phyloP scores from a whole-genome alignment of 768 basidiomycete genomes.

The Russula foetens region DNA sequence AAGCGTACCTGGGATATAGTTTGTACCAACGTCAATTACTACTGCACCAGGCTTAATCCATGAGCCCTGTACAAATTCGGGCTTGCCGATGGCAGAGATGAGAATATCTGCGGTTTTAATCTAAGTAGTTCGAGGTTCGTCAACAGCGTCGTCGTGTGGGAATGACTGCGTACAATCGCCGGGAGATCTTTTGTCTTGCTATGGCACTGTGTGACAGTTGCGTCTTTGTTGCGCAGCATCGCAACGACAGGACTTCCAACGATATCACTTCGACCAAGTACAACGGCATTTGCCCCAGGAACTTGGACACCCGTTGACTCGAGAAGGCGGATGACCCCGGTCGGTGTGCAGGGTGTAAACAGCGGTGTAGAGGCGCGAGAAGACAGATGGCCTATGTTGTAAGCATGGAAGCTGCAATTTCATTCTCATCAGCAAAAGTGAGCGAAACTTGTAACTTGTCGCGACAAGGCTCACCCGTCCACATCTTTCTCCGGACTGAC shows the following conservation, averaged over 20 bases:
- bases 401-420: conserved; percentile 79
- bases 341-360: conserved; percentile 92
- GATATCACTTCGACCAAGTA: conserved; percentile 95
- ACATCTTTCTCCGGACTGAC: conserved; percentile 93
- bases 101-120: conserved; percentile 84
- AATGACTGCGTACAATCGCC: conserved; percentile 50
- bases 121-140: conserved; percentile 30
- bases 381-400: conserved; percentile 93
- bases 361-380: conserved; percentile 85
- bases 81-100: conserved; percentile 92
- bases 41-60: conserved; percentile 96
- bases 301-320: conserved; percentile 78
- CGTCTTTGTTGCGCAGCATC: conserved; percentile 82
- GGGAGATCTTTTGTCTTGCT: conserved; percentile 79
- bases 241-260: conserved; percentile 94
- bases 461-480: conserved; percentile 60
- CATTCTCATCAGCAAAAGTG: background rate
- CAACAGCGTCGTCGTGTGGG: background rate
- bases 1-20: conserved; percentile 73
- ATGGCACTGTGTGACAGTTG: conserved; percentile 98
- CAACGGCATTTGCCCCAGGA: conserved; percentile 76
- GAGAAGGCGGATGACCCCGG: conserved; percentile 84
- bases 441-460: background rate
- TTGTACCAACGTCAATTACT: conserved; percentile 97
- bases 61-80: conserved; percentile 83